Base-by-base conservation (phyloP, 371 early-diverging fungal species). In the Rhizopus sp. region DNA sequence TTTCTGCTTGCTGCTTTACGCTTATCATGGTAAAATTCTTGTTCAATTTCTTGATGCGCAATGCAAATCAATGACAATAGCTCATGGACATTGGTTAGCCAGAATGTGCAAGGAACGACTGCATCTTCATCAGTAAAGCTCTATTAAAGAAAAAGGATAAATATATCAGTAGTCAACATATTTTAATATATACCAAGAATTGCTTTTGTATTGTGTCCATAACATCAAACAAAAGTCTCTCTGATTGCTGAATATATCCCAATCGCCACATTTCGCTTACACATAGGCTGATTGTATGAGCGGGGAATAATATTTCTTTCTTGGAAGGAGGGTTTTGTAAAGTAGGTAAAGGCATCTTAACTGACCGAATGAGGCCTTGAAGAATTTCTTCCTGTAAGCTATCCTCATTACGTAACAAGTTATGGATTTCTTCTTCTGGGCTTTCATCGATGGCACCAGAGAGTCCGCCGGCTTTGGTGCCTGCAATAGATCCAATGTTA, bases 81-180 rank as follows among this genome's bases (percentile, higher is more conserved):
- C 73, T 97, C 97, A 62, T 91, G 94, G 33, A 93, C 91, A 71
- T 98, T 98, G 42, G 94, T 90, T 37, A 97, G 78, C 98, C 98
- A 98, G 73, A 93, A 95, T 33, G 83, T 75, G 50, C 84, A 80
- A 42, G 90, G 82, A 52, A 82, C 67, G 32, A 87, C 77, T 3
- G 86, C 79, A 34, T 83, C 85, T 42, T 88, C 86, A 48, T 80
- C 82, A 6, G 69, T 64, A 53, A 75, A 73, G 6, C 69, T 69
- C 65, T 63, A 41, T 38, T 45, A 30, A 17, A 31, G 15, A 34
- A 15, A 12, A 57, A 39, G 7, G 12, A 13, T 2, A 33, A 23
- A 2, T 23, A 23, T 23, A 2, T 37, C 7, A 15, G 23, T 8
- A 34, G 40, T 23, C 41, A 8, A 35, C 17, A n/a, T 12, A 6